A percentile compares a stretch with the other conserved stretches of the same genome.
Evolutionary conservation across 805 yeast genomes (phyloP).

Genomic region (Yamadazyma laniorum): DNA sequence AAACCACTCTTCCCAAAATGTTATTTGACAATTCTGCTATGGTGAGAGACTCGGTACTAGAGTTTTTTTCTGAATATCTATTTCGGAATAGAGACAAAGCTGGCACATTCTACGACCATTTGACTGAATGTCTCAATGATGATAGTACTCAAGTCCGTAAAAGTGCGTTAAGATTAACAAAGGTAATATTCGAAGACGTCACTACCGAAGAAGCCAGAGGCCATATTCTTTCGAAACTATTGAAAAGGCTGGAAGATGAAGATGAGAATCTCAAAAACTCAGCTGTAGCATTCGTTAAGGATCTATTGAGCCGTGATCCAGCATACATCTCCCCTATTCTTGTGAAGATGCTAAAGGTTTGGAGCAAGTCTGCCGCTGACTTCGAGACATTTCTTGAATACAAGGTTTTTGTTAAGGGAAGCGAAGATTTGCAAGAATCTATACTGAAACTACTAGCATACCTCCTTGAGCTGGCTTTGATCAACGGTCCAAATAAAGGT

Average conservation of each 20-base stretch:
- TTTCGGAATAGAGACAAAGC: conserved; percentile 43
- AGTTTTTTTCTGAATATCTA: conserved; percentile 54
- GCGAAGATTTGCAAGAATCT: not conserved
- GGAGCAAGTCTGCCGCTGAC: not conserved
- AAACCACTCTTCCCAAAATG: conserved; percentile 48
- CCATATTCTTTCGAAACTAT: conserved; percentile 48
- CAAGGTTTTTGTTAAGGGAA: no score
- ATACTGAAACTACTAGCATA: not conserved
- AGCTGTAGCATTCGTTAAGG: not conserved
- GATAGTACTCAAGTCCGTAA: conserved; percentile 64
- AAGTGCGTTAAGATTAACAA: conserved; percentile 54
- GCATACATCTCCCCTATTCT: not conserved
- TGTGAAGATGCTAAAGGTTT: not conserved
- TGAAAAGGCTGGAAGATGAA: conserved; percentile 65
- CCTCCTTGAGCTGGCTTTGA: not conserved
- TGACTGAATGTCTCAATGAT: conserved; percentile 54
- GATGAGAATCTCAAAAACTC: conserved; percentile 42
- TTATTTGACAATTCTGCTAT: conserved; percentile 63
- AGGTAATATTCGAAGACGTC: conserved; percentile 42
- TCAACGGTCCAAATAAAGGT: not conserved
- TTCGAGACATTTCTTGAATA: conserved; percentile 1
- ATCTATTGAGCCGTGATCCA: not conserved
- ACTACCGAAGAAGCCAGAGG: conserved; percentile 30
- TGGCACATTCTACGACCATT: conserved; percentile 47
- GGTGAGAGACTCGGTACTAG: conserved; percentile 75